Evolutionary conservation across 2,329 filamentous ascomycete genomes (phyloP).

Genomic region (Fusarium longipes): DNA sequence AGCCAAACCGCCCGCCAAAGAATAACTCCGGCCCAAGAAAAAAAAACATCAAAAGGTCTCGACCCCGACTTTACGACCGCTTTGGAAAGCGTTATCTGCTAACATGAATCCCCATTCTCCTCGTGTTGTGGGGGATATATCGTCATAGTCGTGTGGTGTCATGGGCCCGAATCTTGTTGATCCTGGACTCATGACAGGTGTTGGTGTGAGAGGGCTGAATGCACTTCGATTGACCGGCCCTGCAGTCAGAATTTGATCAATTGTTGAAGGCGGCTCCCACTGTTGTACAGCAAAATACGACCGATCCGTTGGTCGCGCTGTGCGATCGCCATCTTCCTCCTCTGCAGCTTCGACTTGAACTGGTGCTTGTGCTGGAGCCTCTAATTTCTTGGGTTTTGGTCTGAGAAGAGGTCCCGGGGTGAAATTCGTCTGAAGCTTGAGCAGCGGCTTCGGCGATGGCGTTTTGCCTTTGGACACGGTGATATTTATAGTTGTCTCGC

Average conservation of each 20-base stretch:
- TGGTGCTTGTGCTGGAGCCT: background rate
- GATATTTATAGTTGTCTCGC: constrained; percentile 39
- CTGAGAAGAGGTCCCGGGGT: constrained; percentile 23
- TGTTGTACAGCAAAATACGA: constrained; percentile 43
- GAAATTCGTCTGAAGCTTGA: constrained; percentile 61
- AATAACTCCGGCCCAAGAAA: constrained; percentile 11
- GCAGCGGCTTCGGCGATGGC: constrained; percentile 45
- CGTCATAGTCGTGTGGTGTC: constrained; percentile 70
- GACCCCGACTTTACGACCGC: constrained; percentile 62
- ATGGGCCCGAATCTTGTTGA: constrained; percentile 56
- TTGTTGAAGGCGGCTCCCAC: constrained; percentile 52
- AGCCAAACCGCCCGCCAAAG: constrained; percentile 23
- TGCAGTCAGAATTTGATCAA: constrained; percentile 58
- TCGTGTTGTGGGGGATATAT: constrained; percentile 71
- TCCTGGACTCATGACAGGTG: constrained; percentile 39
- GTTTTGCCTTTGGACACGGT: constrained; percentile 44
- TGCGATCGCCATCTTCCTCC: constrained; percentile 53
- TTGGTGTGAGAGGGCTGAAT: constrained; percentile 41
- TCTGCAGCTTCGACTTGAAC: constrained; percentile 38
- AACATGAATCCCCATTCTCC: constrained; percentile 73
- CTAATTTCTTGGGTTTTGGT: constrained; percentile 28
- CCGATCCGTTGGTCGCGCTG: constrained; percentile 52
- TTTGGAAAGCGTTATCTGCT: constrained; percentile 58
- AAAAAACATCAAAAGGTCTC: constrained; percentile 43
- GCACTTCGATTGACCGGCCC: constrained; percentile 34